Evolutionary conservation across 2,329 filamentous ascomycete species (phyloP).

Genomic region (Cercospora sp.): DNA sequence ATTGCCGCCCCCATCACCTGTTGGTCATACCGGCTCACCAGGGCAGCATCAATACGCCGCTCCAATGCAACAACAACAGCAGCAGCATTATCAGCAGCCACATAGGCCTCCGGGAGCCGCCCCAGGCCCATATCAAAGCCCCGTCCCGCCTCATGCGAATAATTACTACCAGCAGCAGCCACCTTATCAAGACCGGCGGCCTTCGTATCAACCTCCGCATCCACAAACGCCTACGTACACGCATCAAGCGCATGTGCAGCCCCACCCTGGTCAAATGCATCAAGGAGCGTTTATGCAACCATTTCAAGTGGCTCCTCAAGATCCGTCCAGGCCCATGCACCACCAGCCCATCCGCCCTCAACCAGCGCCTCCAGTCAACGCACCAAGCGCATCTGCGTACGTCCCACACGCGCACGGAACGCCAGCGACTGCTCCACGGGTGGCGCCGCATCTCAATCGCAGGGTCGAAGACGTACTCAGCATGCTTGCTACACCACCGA

Average conservation of each 20-base stretch:
- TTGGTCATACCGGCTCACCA: constrained; percentile 38
- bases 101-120: constrained; percentile 24
- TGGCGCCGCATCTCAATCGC: constrained; percentile 22
- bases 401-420: constrained; percentile 20
- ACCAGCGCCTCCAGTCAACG: constrained; percentile 15
- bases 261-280: constrained; percentile 16
- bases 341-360: constrained; percentile 26
- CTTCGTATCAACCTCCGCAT: constrained; percentile 34
- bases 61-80: constrained; percentile 18
- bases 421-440: constrained; percentile 31
- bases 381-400: constrained; percentile 18
- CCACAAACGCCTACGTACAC: constrained; percentile 34
- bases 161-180: constrained; percentile 36
- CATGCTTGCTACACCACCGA: constrained; percentile 34
- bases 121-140: constrained; percentile 25
- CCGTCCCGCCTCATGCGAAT: constrained; percentile 34
- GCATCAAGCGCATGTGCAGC: constrained; percentile 37
- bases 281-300: constrained; percentile 49
- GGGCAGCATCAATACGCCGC: constrained; percentile 24
- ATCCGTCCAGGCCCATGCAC: constrained; percentile 36
- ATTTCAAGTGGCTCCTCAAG: constrained; percentile 50
- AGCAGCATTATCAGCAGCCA: constrained; percentile 31
- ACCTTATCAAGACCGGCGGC: constrained; percentile 28
- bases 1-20: constrained; percentile 32
- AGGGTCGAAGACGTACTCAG: constrained; percentile 31